Conservation (phyloP, 2,329 filamentous ascomycete genomes). For the Camillea tinctor region DNA sequence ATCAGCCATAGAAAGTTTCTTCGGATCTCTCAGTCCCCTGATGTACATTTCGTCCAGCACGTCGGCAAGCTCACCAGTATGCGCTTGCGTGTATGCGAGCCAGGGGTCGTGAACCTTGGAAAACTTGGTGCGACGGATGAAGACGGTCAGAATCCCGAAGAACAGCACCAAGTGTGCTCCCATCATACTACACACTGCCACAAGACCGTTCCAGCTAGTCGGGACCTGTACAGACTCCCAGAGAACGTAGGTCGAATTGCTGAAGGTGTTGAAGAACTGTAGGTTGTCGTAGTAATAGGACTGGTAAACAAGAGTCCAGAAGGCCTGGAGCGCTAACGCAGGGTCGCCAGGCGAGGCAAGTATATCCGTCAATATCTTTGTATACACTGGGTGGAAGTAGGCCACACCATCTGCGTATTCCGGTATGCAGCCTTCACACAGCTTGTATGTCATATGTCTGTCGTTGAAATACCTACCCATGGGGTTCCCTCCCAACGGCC, state of each 20-base stretch:
- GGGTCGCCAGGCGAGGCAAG: background rate
- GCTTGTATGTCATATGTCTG: conserved; percentile 2
- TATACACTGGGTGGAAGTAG: conserved; percentile 6
- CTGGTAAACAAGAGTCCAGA: conserved; percentile 9
- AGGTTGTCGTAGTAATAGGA: conserved; percentile 9
- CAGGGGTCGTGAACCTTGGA: conserved; percentile 9
- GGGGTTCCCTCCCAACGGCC: conserved; percentile 2
- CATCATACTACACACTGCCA: background rate
- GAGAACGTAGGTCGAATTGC: background rate
- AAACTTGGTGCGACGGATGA: conserved; percentile 2
- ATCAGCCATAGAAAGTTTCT: background rate
- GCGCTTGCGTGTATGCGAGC: conserved; percentile 6
- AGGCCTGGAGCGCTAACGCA: conserved; percentile 3
- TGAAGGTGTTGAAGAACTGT: conserved; percentile 6
- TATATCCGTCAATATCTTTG: background rate
- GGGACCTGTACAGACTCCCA: conserved; percentile 5
- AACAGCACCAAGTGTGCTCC: conserved; percentile 1
- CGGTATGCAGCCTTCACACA: background rate
- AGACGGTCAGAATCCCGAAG: background rate
- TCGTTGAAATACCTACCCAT: conserved; percentile 2
- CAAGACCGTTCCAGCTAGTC: background rate
- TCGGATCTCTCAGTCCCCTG: background rate
- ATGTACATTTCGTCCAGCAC: conserved; percentile 2
- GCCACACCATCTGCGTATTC: background rate
- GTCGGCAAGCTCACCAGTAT: conserved; percentile 2